Percentiles rank a stretch among this genome's conserved stretches.
phyloP scores from a whole-genome alignment of 331 rosid species.

The Malus hybrid region DNA sequence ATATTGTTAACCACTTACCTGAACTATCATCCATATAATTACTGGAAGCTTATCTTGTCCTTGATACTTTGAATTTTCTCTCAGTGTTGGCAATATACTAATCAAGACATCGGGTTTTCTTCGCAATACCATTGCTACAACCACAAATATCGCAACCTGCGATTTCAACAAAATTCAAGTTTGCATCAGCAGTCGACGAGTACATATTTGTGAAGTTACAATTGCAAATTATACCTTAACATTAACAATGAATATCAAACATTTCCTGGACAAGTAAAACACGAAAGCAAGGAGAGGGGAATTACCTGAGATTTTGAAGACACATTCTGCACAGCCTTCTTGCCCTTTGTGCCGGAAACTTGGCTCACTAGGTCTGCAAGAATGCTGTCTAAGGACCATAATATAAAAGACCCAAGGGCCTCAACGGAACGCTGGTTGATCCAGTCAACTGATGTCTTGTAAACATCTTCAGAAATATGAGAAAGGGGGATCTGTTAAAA shows the following conservation, averaged over 20 bases:
- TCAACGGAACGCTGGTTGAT: constrained; percentile 50
- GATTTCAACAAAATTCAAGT: constrained; percentile 22
- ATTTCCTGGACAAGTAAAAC: background rate
- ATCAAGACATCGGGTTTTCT: constrained; percentile 76
- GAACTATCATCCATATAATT: constrained; percentile 68
- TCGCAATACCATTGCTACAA: constrained; percentile 73
- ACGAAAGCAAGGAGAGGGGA: background rate
- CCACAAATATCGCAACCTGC: constrained; percentile 89
- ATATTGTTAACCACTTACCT: constrained; percentile 42
- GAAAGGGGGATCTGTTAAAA: constrained; percentile 63
- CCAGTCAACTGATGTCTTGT: constrained; percentile 77
- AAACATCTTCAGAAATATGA: constrained; percentile 62
- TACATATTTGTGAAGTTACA: too few relatives aligned
- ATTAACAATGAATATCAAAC: background rate
- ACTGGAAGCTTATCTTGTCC: constrained; percentile 91
- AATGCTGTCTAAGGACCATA: constrained; percentile 72
- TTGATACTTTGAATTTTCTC: constrained; percentile 67
- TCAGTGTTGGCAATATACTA: constrained; percentile 51
- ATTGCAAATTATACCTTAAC: too few relatives aligned
- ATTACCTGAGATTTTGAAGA: constrained; percentile 84
- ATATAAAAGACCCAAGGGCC: constrained; percentile 53
- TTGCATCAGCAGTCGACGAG: background rate
- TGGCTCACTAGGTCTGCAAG: constrained; percentile 64
- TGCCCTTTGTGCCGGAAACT: constrained; percentile 54
- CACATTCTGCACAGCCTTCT: constrained; percentile 53